A percentile compares a stretch with the other conserved stretches of the same genome.
These are phyloP conservation scores for Pouteria glomerata DNA, from an alignment of 148 eudicot species.

Conservation along the genomic window DNA sequence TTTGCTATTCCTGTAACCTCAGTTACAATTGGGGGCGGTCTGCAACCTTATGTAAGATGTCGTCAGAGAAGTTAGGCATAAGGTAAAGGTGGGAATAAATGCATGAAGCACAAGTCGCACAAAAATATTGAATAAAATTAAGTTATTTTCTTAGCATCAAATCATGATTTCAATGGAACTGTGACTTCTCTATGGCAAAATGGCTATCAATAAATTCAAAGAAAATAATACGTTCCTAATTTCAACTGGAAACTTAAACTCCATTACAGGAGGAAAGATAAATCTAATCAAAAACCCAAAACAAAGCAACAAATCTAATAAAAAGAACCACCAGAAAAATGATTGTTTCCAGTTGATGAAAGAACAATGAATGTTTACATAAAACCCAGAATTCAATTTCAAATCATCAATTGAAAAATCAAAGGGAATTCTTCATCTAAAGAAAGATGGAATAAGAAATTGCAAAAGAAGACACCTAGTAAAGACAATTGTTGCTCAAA, in stretches of 20 bases:
- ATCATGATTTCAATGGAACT: background rate
- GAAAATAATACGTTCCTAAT: background rate
- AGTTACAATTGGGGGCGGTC: constrained; percentile 45
- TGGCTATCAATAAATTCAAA: background rate
- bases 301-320: background rate
- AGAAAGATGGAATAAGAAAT: background rate
- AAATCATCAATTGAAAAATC: too few species aligned
- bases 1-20: constrained; percentile 43
- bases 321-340: too few species aligned
- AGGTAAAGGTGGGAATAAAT: background rate
- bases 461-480: background rate
- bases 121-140: background rate
- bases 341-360: too few species aligned
- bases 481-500: background rate
- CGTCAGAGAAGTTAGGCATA: constrained; percentile 2
- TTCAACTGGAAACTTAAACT: background rate
- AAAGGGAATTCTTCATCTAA: background rate
- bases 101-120: background rate
- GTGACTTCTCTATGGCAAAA: too few species aligned
- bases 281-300: background rate
- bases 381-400: background rate
- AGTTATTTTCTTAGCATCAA: background rate
- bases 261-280: background rate
- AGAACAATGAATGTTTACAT: background rate
- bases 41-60: constrained; percentile 55